Conservation (phyloP, 2,329 filamentous ascomycete species). For the Sordariomycetes sp. region DNA sequence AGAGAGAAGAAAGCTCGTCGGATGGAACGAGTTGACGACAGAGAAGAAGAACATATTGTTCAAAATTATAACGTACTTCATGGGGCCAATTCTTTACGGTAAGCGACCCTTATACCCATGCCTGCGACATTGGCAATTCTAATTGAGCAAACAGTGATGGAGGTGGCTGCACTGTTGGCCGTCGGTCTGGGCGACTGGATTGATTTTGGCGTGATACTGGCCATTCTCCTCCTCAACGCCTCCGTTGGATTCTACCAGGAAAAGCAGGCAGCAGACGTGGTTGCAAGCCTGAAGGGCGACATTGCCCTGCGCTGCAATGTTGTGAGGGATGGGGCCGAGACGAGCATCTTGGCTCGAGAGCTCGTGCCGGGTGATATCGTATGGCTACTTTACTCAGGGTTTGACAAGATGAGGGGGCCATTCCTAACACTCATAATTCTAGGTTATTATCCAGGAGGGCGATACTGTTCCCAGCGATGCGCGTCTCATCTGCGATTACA, state of each 20-base stretch:
- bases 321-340: conserved; percentile 55
- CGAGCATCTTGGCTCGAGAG: conserved; percentile 62
- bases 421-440: not conserved
- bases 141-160: conserved; percentile 44
- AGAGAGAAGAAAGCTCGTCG: conserved; percentile 51
- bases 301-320: conserved; percentile 65
- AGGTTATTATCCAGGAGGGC: conserved; percentile 57
- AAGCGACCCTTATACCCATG: conserved; percentile 19
- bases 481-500: conserved; percentile 63
- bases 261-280: conserved; percentile 70
- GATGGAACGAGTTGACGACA: conserved; percentile 55
- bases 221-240: conserved; percentile 65
- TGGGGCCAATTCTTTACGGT: conserved; percentile 68
- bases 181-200: conserved; percentile 68
- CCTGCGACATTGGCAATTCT: not conserved
- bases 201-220: conserved; percentile 63
- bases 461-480: conserved; percentile 59
- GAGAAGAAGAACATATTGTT: conserved; percentile 47
- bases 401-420: conserved; percentile 6
- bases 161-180: conserved; percentile 62
- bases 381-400: conserved; percentile 45
- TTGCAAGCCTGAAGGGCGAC: conserved; percentile 64
- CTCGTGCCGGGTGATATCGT: conserved; percentile 68
- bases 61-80: conserved; percentile 68
- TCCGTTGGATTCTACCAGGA: conserved; percentile 73